Base-by-base conservation (phyloP, 2,329 filamentous ascomycete species). In the Sphaerostilbella broomeana region DNA sequence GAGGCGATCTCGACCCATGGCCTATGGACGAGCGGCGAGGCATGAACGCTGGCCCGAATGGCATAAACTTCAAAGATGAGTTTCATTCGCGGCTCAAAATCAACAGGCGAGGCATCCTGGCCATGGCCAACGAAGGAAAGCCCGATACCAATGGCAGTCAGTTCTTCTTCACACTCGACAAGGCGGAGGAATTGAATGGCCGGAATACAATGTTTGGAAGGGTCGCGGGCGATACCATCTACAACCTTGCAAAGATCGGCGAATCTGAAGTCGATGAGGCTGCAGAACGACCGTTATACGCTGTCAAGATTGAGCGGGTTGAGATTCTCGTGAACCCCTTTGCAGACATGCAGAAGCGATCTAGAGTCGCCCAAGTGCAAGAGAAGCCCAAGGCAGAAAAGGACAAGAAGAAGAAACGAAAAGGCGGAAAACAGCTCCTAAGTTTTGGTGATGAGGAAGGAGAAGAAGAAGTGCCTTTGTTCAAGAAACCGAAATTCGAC, bases 191-290 rank as follows among this genome's bases (percentile, higher is more conserved):
- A 67, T 61, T 98, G 54, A 86, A 84, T 51, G 84, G 83, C 36
- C 86, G 86, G 64, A 95, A 95, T 61, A 97, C 92, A 1, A 67
- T 97, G 60, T 97, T 98, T 67, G 92, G 92, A 13, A 74, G 92
- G 41, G 76, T 98, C 30, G 87, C 85, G 24, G 92, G 90, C 19
- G 87, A 97, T 49, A 95, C 90, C 12, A 92, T 98, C 40, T 98
- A 94, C 66, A 97, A 95, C 60, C 62, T 98, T 55, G 81, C 89
- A 56, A 94, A 89, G 63, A 95, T 97, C 72, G 88, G 84, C 15
- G 89, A 97, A 58, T 78, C 77, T 1, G 92, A 97, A 56, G 68
- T 94, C 13, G 77, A 82, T 18, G 81, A 86, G 39, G 82, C 80
- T 12, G 81, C 77, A 6, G 90, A 97, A 47, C 74, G 87, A 45